A percentile compares a stretch with the other conserved stretches of the same genome.
phyloP scores from a whole-genome alignment of 1,139 yeast genomes.

The Martiniozyma asiatica region DNA sequence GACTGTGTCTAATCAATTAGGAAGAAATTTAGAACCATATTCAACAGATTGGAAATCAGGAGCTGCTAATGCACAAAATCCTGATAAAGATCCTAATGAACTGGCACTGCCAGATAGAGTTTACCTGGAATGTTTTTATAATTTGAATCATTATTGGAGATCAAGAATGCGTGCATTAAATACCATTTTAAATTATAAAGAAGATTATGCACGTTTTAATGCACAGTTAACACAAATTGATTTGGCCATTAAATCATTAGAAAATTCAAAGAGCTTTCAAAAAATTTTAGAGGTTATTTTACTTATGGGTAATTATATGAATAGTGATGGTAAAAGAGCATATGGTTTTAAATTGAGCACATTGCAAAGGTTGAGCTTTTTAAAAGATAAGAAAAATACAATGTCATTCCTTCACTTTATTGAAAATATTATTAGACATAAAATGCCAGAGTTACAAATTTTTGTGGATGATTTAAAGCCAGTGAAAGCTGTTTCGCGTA shows the following conservation, averaged over 20 bases:
- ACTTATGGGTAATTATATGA: constrained; percentile 79
- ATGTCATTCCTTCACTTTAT: constrained; percentile 74
- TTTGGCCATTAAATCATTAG: constrained; percentile 49
- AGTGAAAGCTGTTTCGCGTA: constrained; percentile 48
- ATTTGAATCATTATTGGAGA: constrained; percentile 70
- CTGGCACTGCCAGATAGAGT: constrained; percentile 69
- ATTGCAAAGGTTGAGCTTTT: constrained; percentile 60
- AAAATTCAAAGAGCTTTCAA: constrained; percentile 45
- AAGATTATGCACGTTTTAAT: constrained; percentile 59
- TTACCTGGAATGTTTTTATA: constrained; percentile 60
- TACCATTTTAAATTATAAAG: constrained; percentile 50
- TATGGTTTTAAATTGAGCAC: constrained; percentile 69
- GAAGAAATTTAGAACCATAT: constrained; percentile 64
- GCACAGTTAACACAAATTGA: constrained; percentile 50
- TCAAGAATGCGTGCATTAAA: constrained; percentile 64
- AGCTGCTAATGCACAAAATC: constrained; percentile 25
- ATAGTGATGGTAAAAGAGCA: constrained; percentile 68
- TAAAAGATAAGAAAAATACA: constrained; percentile 67
- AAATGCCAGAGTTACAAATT: constrained; percentile 51
- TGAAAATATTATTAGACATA: constrained; percentile 55
- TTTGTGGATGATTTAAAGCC: constrained; percentile 52
- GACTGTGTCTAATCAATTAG: constrained; percentile 57
- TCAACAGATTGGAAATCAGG: constrained; percentile 38
- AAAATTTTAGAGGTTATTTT: constrained; percentile 64
- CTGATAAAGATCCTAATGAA: constrained; percentile 66